Evolutionary conservation across 331 rosid genomes (phyloP).

Genomic region (Spiraea crenata): DNA sequence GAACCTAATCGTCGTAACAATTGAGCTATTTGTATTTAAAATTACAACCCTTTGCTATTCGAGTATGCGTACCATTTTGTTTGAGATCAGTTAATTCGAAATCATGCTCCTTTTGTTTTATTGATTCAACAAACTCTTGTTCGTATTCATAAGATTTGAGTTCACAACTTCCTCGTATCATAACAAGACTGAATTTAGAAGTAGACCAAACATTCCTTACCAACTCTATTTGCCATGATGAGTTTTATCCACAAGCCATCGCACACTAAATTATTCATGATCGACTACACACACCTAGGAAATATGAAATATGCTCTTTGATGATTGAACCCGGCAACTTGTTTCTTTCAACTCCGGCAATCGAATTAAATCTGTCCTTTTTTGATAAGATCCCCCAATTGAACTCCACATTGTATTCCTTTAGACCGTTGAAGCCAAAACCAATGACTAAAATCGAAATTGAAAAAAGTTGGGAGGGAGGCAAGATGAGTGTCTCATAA

Average conservation of each 20-base stretch:
- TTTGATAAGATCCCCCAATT: not conserved
- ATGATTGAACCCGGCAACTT: not conserved
- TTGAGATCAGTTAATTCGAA: no score
- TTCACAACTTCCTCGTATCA: no score
- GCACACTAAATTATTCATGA: not conserved
- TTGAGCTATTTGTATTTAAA: no score
- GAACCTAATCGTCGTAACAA: no score
- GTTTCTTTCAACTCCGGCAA: conserved; percentile 1
- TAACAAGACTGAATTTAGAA: no score
- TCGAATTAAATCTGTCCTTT: not conserved
- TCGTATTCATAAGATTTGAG: no score
- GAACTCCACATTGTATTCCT: not conserved
- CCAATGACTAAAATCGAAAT: not conserved
- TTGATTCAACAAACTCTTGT: no score
- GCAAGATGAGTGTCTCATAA: not conserved
- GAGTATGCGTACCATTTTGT: no score
- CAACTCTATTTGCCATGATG: not conserved
- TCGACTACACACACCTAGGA: not conserved
- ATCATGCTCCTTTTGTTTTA: no score
- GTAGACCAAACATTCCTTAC: not conserved
- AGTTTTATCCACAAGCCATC: not conserved
- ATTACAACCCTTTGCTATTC: no score
- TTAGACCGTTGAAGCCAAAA: not conserved
- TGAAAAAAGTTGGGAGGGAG: not conserved
- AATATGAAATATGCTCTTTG: conserved; percentile 1